Evolutionary conservation across 192 early-diverging fungal genomes (phyloP), one percentile per base, ranked within the genome.

Genomic region (Podila epicladia): DNA sequence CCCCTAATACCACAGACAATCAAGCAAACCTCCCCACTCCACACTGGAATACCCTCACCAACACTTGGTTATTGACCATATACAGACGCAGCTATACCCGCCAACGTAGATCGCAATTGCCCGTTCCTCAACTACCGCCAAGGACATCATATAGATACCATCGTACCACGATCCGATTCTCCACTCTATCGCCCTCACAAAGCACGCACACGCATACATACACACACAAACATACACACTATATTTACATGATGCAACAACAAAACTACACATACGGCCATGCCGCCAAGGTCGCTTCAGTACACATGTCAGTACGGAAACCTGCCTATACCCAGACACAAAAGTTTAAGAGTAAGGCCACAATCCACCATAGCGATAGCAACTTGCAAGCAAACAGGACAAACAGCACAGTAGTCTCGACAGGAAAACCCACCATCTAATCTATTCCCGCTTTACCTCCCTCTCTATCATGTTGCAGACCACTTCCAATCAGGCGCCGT

Each of bases 401-500:
- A 45, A 45, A 45, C 41, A 15, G 41, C 41, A 12, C 41, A 12
- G 12, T 4, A 45, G 13, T 45, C 41, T 13, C 41, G 13, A 17
- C 13, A 15, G 3, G 15, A 45, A 41, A 45, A 17, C 11, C 15
- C 41, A 55, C 11, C 53, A 22, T 55, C 53, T 55, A 55, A 55
- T 26, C 53, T 55, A 7, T 15, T 22, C 17, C 19, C 22, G 22
- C 55, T 26, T 33, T 31, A 32, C 26, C n/a, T 53, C 15, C 9
- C 5, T 55, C 48, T 65, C 29, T 38, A 2, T 38, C 35, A 2
- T 64, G 9, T 64, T 5, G 33, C 58, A 91, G 88, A 90, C 62
- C 90, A 91, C 72, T 93, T 93, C 67, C 72, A 82, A 38, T 84
- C 90, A 22, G 92, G 92, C 20, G 90, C 82, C 15, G 74, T 84